phyloP scores from a whole-genome alignment of 345 rosid species.

The sweet orange (Citrus sinensis) region DNA sequence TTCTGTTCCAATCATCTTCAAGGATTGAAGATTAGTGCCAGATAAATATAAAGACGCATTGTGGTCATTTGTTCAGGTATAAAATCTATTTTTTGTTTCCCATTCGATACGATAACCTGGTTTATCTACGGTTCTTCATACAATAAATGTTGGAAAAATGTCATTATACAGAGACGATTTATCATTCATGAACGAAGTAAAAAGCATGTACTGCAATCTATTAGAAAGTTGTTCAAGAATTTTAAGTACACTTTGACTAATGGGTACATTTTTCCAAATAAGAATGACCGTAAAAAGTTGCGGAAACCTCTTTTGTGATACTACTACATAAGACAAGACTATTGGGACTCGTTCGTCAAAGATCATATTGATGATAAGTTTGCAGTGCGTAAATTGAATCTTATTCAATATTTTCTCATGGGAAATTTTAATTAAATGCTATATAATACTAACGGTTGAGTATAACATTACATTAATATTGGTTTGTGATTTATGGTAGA shows the following conservation, averaged over 20 bases:
- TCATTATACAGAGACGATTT: background rate
- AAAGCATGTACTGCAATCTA: background rate
- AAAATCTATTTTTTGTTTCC: rapidly evolving
- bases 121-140: no score
- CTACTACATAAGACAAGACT: background rate
- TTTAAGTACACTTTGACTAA: background rate
- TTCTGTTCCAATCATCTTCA: background rate
- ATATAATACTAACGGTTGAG: no score
- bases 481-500: no score
- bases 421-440: no score
- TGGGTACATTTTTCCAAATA: background rate
- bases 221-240: no score
- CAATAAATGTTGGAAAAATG: rapidly evolving
- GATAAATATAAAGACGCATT: no score
- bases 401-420: no score
- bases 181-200: no score
- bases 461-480: no score
- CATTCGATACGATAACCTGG: no score
- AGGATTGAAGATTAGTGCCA: background rate
- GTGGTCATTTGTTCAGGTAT: background rate
- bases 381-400: background rate
- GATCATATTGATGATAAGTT: background rate
- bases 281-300: background rate
- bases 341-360: background rate
- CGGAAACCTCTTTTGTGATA: background rate